Evolutionary conservation across 495 filamentous ascomycete species (phyloP).

Genomic region (Terfezia boudieri): DNA sequence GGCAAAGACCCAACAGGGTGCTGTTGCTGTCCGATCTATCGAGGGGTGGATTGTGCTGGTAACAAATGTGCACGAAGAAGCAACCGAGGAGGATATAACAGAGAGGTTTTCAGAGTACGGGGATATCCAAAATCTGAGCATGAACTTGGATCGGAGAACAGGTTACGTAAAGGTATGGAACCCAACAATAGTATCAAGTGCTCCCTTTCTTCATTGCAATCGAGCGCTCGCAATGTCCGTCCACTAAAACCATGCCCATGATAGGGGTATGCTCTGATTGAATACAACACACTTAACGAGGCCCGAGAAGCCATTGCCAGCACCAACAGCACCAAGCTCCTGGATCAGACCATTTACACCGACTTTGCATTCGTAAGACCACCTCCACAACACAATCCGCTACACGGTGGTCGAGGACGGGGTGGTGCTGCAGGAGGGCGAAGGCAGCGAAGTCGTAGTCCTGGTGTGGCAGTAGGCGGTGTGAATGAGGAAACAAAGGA

Average conservation of each 20-base stretch:
- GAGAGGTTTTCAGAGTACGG: slow-evolving; percentile 92
- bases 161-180: slow-evolving; percentile 83
- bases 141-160: slow-evolving; percentile 84
- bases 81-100: slow-evolving; percentile 82
- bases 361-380: slow-evolving; percentile 97
- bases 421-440: slow-evolving; percentile 17
- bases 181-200: background rate
- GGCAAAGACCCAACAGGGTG: slow-evolving; percentile 47
- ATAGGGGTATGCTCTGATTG: slow-evolving; percentile 14
- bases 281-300: slow-evolving; percentile 39
- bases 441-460: slow-evolving; percentile 32
- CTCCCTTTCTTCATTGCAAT: background rate
- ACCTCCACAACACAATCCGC: slow-evolving; percentile 22
- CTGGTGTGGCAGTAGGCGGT: slow-evolving; percentile 17
- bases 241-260: background rate
- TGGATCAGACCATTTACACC: slow-evolving; percentile 78
- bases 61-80: slow-evolving; percentile 95
- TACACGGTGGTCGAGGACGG: slow-evolving; percentile 24
- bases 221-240: background rate
- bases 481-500: background rate
- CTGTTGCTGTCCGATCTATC: slow-evolving; percentile 87
- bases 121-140: slow-evolving; percentile 89
- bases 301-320: slow-evolving; percentile 9
- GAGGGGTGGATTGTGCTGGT: slow-evolving; percentile 97
- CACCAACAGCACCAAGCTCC: slow-evolving; percentile 41